Base-by-base conservation (phyloP, 768 basidiomycete species). In the Plicaturopsis crispa region DNA sequence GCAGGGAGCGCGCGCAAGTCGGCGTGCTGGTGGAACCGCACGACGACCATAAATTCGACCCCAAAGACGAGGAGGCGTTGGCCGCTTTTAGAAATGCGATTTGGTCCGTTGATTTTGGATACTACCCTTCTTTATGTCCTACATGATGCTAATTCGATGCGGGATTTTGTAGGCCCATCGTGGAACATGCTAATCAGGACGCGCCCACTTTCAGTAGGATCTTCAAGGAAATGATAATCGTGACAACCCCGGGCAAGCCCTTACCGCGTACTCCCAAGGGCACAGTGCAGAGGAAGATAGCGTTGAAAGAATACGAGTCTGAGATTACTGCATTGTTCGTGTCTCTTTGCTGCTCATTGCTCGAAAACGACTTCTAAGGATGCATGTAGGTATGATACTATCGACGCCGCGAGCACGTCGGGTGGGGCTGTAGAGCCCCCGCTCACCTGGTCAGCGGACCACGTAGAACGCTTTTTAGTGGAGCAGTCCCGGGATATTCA, bases 151-250 rank as follows among this genome's bases (percentile, higher is more conserved):
- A 14, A 28, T 28, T 41, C 19, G 20, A 6, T n/a, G n/a, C n/a
- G n/a, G n/a, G n/a, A n/a, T n/a, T 1, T 10, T 12, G 12, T 22
- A 59, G 59, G 57, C 36, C 48, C 7, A 40, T 43, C 14, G 44
- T 60, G 2, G 48, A 50, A 33, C 19, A 43, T 20, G 52, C 50
- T 4, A 56, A 59, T 28, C 30, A 23, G 14, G 36, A 42, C 6
- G 53, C 56, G 3, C 55, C 55, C 3, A 28, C 49, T 2, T 55
- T 58, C 41, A 54, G 56, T 3, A 31, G 52, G 14, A 48, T 61
- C 7, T 58, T 54, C 45, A 59, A 54, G 45, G 58, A 61, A 35
- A 59, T 60, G 58, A 59, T 65, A 30, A 36, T 60, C 2, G 52
- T 63, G 13, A 47, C 58, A 1, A 35, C 35, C 6, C 54, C 59